Percentiles rank a stretch among this genome's conserved stretches.
phyloP scores from a whole-genome alignment of 495 filamentous ascomycete genomes.

The Penicillium daleae region DNA sequence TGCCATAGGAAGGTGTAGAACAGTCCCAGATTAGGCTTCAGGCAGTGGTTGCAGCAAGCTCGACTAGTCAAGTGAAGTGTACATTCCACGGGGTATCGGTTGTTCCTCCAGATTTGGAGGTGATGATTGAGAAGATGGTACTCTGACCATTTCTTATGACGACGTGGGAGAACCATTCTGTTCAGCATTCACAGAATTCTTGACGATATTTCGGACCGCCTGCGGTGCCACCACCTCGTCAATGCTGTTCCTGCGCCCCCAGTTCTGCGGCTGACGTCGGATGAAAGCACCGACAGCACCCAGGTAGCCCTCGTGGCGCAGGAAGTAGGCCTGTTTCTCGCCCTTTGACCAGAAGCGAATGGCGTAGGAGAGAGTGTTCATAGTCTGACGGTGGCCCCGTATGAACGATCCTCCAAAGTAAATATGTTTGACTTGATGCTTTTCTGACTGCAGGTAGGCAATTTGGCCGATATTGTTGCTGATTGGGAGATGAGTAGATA shows the following conservation, averaged over 20 bases:
- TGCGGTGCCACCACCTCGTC: constrained; percentile 49
- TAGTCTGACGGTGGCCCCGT: constrained; percentile 92
- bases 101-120: not conserved
- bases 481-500: constrained; percentile 15
- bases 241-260: constrained; percentile 82
- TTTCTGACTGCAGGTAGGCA: constrained; percentile 90
- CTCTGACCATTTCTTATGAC: constrained; percentile 5
- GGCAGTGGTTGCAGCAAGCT: not conserved
- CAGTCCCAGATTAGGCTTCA: no score
- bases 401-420: constrained; percentile 99
- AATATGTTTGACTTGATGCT: constrained; percentile 86
- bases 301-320: constrained; percentile 94
- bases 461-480: constrained; percentile 99
- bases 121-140: no score
- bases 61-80: not conserved
- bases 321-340: constrained; percentile 90
- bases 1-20: no score
- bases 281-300: constrained; percentile 96
- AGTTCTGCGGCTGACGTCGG: constrained; percentile 86
- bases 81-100: constrained; percentile 7
- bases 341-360: constrained; percentile 98
- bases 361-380: constrained; percentile 93
- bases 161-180: constrained; percentile 24
- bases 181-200: constrained; percentile 21
- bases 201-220: constrained; percentile 34